These are phyloP conservation scores for Vigna reflexopilosa DNA, from an alignment of 306 rosid species.

Conservation along the genomic window DNA sequence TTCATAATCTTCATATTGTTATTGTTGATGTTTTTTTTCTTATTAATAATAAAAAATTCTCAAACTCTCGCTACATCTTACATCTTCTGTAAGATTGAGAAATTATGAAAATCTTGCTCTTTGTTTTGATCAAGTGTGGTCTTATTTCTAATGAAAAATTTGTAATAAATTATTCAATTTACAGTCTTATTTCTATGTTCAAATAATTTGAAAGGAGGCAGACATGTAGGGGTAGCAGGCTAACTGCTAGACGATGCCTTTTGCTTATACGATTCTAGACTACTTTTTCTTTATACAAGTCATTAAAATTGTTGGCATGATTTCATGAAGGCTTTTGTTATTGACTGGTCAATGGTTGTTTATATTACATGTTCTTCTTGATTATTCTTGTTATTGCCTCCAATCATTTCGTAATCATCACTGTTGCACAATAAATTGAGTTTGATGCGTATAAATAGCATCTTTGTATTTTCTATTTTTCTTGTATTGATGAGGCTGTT, in stretches of 20 bases:
- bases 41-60: background rate
- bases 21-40: background rate
- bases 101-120: background rate
- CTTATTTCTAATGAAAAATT: background rate
- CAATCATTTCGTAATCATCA: background rate
- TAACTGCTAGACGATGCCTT: background rate
- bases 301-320: background rate
- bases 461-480: background rate
- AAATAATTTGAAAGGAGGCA: background rate
- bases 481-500: background rate
- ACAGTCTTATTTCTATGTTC: background rate
- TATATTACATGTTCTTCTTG: background rate
- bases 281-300: background rate
- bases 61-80: background rate
- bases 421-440: background rate
- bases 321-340: background rate
- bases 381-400: background rate
- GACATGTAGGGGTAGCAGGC: background rate
- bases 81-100: background rate
- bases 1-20: background rate
- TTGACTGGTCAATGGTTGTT: background rate
- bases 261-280: background rate
- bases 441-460: background rate
- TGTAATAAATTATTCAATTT: background rate
- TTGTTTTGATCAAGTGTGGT: background rate